Conservation (phyloP, 306 rosid species). For the Rosa chinensis region DNA sequence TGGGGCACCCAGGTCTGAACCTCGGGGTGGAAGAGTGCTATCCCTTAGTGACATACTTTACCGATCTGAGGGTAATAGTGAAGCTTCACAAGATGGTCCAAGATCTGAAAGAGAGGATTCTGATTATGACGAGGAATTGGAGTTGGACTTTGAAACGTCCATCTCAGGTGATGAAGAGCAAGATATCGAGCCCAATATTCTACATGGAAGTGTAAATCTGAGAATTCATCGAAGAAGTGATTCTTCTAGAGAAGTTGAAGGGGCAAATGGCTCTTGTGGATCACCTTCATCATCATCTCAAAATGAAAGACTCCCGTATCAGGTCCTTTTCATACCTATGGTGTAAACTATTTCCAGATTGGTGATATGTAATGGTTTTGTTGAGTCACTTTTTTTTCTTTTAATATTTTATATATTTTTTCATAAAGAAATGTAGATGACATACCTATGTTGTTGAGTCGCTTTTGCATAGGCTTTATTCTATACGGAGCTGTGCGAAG, state of each 20-base stretch:
- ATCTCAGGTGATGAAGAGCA: slow-evolving; percentile 80
- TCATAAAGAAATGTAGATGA: not conserved
- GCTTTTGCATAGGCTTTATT: not conserved
- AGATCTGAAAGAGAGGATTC: slow-evolving; percentile 93
- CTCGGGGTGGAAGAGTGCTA: slow-evolving; percentile 61
- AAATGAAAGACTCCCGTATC: slow-evolving; percentile 51
- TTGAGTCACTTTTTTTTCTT: not conserved
- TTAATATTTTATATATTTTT: no score
- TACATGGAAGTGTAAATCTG: slow-evolving; percentile 84
- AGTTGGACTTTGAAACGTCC: slow-evolving; percentile 87
- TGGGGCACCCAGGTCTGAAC: slow-evolving; percentile 60
- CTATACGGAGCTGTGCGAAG: not conserved
- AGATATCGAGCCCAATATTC: slow-evolving; percentile 71
- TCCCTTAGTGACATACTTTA: slow-evolving; percentile 85
- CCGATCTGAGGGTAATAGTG: slow-evolving; percentile 79
- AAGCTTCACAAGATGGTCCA: slow-evolving; percentile 82
- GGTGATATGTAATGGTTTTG: not conserved
- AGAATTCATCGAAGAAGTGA: slow-evolving; percentile 77
- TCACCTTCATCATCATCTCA: slow-evolving; percentile 82
- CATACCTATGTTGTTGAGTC: not conserved
- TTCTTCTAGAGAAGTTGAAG: slow-evolving; percentile 56
- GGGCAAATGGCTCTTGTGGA: slow-evolving; percentile 63
- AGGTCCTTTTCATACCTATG: slow-evolving; percentile 42
- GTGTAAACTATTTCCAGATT: not conserved
- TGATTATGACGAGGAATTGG: slow-evolving; percentile 90